These are phyloP conservation scores for Wallacemonas sp. DNA, from an alignment of 208 protist species.

Conservation along the genomic window DNA sequence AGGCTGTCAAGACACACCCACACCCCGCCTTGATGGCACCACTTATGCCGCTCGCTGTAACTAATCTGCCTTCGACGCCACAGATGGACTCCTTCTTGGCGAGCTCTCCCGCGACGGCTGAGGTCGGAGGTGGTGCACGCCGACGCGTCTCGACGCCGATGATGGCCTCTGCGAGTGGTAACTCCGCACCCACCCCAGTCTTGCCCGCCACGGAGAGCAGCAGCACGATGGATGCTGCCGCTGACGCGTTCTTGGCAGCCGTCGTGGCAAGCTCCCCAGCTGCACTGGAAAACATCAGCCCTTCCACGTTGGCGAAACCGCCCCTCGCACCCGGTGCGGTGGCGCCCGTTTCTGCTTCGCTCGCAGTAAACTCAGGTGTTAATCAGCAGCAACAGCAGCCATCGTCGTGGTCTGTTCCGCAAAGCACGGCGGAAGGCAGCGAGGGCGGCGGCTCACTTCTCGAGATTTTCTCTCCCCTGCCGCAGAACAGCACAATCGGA, in stretches of 20 bases:
- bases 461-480: background rate
- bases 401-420: background rate
- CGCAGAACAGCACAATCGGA: background rate
- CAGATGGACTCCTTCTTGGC: conserved; percentile 9
- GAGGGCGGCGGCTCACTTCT: background rate
- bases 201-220: too few species aligned
- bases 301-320: too few species aligned
- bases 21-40: background rate
- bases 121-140: background rate
- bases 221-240: too few species aligned
- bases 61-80: background rate
- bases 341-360: background rate
- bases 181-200: too few species aligned
- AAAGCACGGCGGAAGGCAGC: background rate
- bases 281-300: too few species aligned
- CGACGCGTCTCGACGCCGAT: background rate
- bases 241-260: too few species aligned
- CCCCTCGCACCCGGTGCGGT: too few species aligned
- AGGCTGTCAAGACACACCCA: background rate
- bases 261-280: too few species aligned
- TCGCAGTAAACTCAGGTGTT: too few species aligned
- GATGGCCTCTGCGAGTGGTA: too few species aligned
- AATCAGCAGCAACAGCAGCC: background rate
- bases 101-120: background rate
- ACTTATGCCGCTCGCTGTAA: background rate